Evolutionary conservation across 2,329 filamentous ascomycete species (phyloP).

Genomic region (Metarhizium brunneum): DNA sequence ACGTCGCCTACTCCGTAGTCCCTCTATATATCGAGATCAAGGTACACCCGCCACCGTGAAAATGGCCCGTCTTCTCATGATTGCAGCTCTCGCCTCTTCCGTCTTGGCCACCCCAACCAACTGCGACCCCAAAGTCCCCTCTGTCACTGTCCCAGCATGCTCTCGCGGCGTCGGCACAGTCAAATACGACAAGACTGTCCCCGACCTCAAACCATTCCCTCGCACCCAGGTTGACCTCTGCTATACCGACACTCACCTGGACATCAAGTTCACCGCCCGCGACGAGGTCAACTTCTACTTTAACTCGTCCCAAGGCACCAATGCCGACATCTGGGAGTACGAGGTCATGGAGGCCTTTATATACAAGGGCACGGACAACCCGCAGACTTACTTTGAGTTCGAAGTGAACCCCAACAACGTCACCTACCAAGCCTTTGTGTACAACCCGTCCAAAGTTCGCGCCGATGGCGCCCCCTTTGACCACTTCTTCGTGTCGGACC

Average conservation of each 20-base stretch:
- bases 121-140: conserved; percentile 11
- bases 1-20: neutral
- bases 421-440: conserved; percentile 41
- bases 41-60: neutral
- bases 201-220: conserved; percentile 30
- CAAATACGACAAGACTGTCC: conserved; percentile 31
- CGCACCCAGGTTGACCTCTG: conserved; percentile 36
- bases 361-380: conserved; percentile 33
- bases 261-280: conserved; percentile 33
- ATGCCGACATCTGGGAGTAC: conserved; percentile 38
- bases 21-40: neutral
- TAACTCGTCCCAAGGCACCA: conserved; percentile 30
- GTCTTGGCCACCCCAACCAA: conserved; percentile 1
- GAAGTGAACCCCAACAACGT: conserved; percentile 42
- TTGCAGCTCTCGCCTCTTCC: conserved; percentile 3
- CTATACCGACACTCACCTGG: conserved; percentile 30
- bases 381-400: conserved; percentile 40
- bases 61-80: conserved; percentile 4
- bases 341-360: conserved; percentile 44
- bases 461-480: conserved; percentile 32
- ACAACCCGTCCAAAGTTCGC: conserved; percentile 38
- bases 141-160: conserved; percentile 29
- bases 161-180: conserved; percentile 23
- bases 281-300: conserved; percentile 39
- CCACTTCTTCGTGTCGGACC: conserved; percentile 30